These are phyloP conservation scores for Jaltomata sinuosa DNA, from an alignment of 257 asterid genomes.

Conservation along the genomic window DNA sequence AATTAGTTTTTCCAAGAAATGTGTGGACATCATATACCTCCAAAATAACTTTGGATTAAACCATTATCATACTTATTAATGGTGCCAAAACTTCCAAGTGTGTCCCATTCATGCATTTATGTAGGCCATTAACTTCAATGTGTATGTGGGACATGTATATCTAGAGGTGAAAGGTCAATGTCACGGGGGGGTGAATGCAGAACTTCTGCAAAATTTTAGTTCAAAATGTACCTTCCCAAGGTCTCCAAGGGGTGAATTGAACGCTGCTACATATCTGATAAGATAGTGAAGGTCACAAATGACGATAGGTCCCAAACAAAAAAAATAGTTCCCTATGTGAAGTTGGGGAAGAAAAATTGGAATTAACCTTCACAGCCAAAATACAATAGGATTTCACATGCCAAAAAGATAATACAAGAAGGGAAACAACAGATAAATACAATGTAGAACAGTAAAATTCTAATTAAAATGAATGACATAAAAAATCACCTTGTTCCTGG, in stretches of 20 bases:
- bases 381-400: background rate
- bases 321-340: background rate
- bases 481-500: background rate
- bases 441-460: background rate
- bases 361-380: background rate
- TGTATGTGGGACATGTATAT: background rate
- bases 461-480: background rate
- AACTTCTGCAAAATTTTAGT: background rate
- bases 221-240: slow-evolving; percentile 75
- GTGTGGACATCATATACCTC: background rate
- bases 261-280: slow-evolving; percentile 85
- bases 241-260: slow-evolving; percentile 93
- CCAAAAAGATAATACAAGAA: background rate
- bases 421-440: background rate
- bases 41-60: background rate
- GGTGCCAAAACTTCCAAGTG: background rate
- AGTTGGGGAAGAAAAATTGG: background rate
- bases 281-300: slow-evolving; percentile 20
- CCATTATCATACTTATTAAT: background rate
- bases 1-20: background rate
- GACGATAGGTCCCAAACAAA: background rate
- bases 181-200: background rate
- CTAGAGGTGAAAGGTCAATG: background rate
- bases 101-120: background rate
- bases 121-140: background rate